These are phyloP conservation scores for Exutisphaerella laricina DNA, from an alignment of 2,329 filamentous ascomycete species.

Conservation along the genomic window DNA sequence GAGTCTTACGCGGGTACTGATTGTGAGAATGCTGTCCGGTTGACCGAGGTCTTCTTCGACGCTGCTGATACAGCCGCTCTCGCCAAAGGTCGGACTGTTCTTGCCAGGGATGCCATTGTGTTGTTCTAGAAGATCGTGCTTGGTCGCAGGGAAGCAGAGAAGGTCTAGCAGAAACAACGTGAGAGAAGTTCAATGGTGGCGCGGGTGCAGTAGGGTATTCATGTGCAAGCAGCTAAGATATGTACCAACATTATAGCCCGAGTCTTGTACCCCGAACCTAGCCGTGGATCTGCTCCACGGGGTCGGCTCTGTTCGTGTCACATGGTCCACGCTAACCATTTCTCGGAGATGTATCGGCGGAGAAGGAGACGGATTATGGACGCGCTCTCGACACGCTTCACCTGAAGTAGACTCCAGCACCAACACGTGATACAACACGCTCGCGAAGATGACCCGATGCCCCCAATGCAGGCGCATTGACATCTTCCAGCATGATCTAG, in stretches of 20 bases:
- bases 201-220: neutral
- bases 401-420: too few species aligned
- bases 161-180: too few species aligned
- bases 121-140: neutral
- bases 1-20: constrained; percentile 14
- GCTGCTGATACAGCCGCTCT: constrained; percentile 25
- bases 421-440: too few species aligned
- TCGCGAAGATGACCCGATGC: too few species aligned
- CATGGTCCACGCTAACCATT: too few species aligned
- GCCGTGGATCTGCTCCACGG: too few species aligned
- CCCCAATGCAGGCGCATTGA: neutral
- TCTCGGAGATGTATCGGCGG: too few species aligned
- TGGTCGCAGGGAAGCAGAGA: neutral
- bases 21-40: constrained; percentile 16
- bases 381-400: too few species aligned
- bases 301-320: too few species aligned
- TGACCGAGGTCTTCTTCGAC: constrained; percentile 17
- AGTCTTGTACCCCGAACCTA: neutral
- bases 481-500: neutral
- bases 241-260: neutral
- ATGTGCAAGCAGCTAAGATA: neutral
- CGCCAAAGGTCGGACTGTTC: constrained; percentile 31
- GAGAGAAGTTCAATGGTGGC: too few species aligned
- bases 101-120: constrained; percentile 30
- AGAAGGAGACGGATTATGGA: too few species aligned